Evolutionary conservation across 2,329 filamentous ascomycete species (phyloP).

Genomic region (Xylaria sp.): DNA sequence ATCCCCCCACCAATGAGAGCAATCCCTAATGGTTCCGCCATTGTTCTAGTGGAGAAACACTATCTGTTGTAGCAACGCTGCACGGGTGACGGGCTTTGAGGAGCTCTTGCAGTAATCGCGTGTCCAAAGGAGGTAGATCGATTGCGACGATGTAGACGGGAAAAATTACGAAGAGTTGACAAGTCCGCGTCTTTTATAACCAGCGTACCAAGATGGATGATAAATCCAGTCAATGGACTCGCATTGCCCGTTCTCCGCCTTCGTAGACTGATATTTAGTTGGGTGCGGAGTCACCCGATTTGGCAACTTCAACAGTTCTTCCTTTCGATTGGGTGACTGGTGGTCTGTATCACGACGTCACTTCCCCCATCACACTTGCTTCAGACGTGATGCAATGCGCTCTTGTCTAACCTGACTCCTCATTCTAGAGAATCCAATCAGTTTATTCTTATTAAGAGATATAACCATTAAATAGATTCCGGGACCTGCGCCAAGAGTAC

Average conservation of each 20-base stretch:
- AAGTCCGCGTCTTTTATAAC: constrained; percentile 6
- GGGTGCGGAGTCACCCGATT: constrained; percentile 31
- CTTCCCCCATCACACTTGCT: constrained; percentile 7
- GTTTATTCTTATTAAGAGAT: too few species aligned
- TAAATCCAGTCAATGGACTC: constrained; percentile 1
- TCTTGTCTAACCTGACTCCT: background rate
- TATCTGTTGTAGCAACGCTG: background rate
- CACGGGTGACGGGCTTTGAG: background rate
- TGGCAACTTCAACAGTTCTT: constrained; percentile 28
- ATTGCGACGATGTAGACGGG: background rate
- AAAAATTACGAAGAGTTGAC: background rate
- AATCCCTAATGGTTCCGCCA: constrained; percentile 57
- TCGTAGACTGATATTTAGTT: background rate
- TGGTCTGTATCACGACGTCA: constrained; percentile 16
- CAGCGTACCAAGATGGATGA: constrained; percentile 3
- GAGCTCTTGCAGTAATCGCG: background rate
- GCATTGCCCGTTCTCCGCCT: background rate
- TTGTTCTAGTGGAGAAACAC: constrained; percentile 21
- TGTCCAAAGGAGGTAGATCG: background rate
- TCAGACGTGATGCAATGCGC: too few species aligned
- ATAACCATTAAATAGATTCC: too few species aligned
- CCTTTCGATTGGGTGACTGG: constrained; percentile 18
- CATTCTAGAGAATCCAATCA: background rate
- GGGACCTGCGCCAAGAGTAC: too few species aligned
- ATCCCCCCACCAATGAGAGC: constrained; percentile 68